Base-by-base conservation (phyloP, 352 stramenopile genomes). In the Pythium oligandrum region DNA sequence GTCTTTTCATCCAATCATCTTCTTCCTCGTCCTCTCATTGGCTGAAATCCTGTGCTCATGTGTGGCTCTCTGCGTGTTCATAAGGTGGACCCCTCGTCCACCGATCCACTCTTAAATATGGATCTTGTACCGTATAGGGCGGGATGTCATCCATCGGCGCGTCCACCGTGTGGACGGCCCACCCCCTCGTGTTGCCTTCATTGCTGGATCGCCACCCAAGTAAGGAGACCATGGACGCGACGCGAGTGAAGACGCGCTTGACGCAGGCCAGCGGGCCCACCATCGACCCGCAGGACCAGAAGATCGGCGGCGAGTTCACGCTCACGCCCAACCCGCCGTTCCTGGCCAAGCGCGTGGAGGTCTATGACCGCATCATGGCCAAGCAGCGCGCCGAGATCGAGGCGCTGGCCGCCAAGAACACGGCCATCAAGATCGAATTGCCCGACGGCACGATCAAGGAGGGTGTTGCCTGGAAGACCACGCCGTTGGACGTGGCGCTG, bases 391-490 rank as follows among this genome's bases (percentile, higher is more conserved):
- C 79, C 50, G 58, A 85, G 58, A 72, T 95, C 46, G 76, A 78
- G 57, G 68, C 87, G 37, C 61, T 88, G 48, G 70, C 68, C 6
- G 97, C 98, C 58, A 80, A 85, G 31, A 78, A 88, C 40, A 80
- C 86, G 44, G 67, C 85, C 48, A 99, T 99, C 64, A 86, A 74
- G 40, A 92, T 99, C 57, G 98, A 95, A 38, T 80, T 99, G 46
- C 98, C 98, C 1, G 97, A 99, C 72, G 97, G 97, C 40, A 96
- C 73, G 3, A 66, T 96, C 32, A 93, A 97, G 71, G 77, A 96
- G 26, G 96, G 95, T 37, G 53, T 88, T 7, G 90, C 88, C 12
- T 98, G 84, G 75, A 77, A 97, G 70, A 99, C 96, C 45, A 98
- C 96, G 52, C 97, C 97, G 6, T 90, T 98, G 65, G 95, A 98